Base-by-base conservation (phyloP, 148 eudicot species). In the Fagopyrum tataricum region DNA sequence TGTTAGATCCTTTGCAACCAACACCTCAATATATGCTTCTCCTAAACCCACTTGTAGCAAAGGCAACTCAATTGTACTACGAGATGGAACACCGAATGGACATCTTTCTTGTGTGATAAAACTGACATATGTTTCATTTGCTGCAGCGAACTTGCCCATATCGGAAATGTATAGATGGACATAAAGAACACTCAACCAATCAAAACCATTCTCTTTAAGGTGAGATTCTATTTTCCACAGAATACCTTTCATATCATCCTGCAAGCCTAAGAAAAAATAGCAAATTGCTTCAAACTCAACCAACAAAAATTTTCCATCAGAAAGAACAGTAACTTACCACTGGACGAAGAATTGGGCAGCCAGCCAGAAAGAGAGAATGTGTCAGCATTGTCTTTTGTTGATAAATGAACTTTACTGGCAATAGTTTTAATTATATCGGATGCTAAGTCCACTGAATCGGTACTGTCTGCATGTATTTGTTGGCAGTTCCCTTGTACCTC, bases 71-170 rank as follows among this genome's bases (percentile, higher is more conserved):
- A 94, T 77, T 70, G 97, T 94, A 80, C 96, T 89, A 46, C 98
- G 96, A 76, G 98, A 94, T 70, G 98, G 97, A 78, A 94, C 98
- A 77, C 98, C 98, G 71, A 82, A 88, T 59, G 74, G 89, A 71
- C 98, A 94, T 81, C 88, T 91, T 74, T 94, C 97, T 58, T 91
- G 97, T 39, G 96, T 91, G 72, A 94, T 90, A 76, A 83, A 94
- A 74, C 75, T 88, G 73, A 91, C 90, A 75, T 94, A 94, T 74
- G 91, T 87, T 76, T 89, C 93, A 83, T 94, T 94, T 80, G 98
- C 97, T 47, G 72, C 70, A 23, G 96, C 77, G 79, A 94, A 94
- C 75, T 89, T 79, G 73, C 77, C 79, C 98, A 94, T 94, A 70
- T 94, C 88, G 47, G 88, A 85, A 56, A 94, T 82, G 78, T 91